A percentile compares a stretch with the other conserved stretches of the same genome.
phyloP scores from a whole-genome alignment of 2,329 filamentous ascomycete species.

The Aciculosporium take region DNA sequence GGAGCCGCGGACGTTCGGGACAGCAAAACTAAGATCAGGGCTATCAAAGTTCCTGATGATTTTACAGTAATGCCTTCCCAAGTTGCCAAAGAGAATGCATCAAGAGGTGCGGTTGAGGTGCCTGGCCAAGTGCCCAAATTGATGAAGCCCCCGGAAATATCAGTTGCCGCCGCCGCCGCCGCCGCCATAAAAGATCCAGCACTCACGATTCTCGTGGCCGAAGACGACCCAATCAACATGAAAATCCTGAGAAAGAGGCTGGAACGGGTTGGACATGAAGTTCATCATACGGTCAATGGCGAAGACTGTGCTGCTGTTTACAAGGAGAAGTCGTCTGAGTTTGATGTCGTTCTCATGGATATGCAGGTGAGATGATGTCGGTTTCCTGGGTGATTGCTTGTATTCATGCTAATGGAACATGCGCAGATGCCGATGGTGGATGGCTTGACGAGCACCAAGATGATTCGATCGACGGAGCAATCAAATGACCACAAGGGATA shows the following conservation, averaged over 20 bases:
- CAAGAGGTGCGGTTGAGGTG: conserved; percentile 27
- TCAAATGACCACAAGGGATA: conserved; percentile 29
- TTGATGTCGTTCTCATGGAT: conserved; percentile 80
- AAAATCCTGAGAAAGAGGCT: conserved; percentile 67
- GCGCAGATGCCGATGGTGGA: conserved; percentile 85
- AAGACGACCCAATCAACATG: conserved; percentile 81
- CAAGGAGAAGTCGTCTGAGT: conserved; percentile 44
- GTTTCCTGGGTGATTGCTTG: not conserved
- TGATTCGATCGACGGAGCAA: conserved; percentile 64
- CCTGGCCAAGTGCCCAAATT: conserved; percentile 8
- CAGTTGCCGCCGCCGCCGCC: too few relatives aligned
- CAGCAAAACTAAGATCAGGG: conserved; percentile 29
- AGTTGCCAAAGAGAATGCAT: conserved; percentile 18
- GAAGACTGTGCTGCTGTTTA: conserved; percentile 68
- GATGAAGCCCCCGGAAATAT: conserved; percentile 11
- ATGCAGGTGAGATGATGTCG: conserved; percentile 55
- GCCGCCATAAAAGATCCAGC: conserved; percentile 11
- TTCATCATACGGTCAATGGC: conserved; percentile 64
- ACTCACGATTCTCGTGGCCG: conserved; percentile 61
- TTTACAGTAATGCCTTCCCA: conserved; percentile 20
- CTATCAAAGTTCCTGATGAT: conserved; percentile 36
- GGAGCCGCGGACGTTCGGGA: conserved; percentile 28
- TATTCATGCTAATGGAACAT: not conserved
- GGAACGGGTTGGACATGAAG: conserved; percentile 59
- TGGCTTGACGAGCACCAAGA: conserved; percentile 65